Conservation (phyloP, 331 rosid genomes). For the Phaseolus coccineus region DNA sequence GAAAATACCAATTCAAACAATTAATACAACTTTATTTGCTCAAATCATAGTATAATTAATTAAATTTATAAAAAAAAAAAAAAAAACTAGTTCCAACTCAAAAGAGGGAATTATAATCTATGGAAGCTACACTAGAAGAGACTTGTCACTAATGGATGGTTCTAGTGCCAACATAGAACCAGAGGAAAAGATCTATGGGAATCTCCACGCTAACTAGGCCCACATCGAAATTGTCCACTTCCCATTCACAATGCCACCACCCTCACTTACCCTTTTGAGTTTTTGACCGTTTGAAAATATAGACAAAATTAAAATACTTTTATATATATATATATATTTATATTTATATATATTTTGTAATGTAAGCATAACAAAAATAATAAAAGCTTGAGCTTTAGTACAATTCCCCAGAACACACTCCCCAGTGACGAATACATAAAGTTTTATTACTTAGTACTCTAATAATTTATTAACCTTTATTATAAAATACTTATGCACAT, state of each 20-base stretch:
- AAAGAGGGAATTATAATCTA: not conserved
- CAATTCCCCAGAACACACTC: constrained; percentile 54
- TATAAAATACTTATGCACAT: not conserved
- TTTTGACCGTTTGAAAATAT: constrained; percentile 68
- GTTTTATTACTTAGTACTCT: not conserved
- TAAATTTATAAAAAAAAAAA: no score
- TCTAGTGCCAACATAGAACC: constrained; percentile 22
- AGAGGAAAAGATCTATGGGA: not conserved
- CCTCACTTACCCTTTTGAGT: constrained; percentile 55
- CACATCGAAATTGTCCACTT: not conserved
- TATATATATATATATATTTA: no score
- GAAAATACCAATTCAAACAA: no score
- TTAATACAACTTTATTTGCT: no score
- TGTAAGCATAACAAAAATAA: not conserved
- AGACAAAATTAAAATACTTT: constrained; percentile 12
- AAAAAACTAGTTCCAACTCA: not conserved
- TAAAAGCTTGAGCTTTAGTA: constrained; percentile 39
- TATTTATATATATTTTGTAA: not conserved
- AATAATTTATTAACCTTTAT: not conserved
- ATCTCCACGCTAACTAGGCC: not conserved
- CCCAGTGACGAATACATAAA: constrained; percentile 23
- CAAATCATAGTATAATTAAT: no score
- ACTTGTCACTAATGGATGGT: not conserved
- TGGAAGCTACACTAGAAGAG: not conserved
- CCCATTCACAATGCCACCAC: not conserved